phyloP scores from a whole-genome alignment of 768 basidiomycete genomes.

The Boletus vinaceobasis region DNA sequence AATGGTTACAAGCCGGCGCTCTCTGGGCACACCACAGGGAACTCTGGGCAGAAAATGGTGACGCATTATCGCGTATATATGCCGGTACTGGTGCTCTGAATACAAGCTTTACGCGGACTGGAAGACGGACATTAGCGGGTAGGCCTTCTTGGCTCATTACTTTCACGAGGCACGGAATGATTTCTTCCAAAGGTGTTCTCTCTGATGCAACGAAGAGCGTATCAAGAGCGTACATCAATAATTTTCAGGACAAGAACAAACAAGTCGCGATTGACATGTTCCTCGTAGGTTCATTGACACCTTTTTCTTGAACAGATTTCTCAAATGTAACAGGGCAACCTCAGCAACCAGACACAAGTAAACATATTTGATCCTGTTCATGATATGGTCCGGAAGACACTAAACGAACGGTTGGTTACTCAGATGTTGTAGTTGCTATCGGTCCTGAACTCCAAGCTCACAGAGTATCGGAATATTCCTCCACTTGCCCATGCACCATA shows the following conservation, averaged over 20 bases:
- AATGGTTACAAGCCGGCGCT: slow-evolving; percentile 64
- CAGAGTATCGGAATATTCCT: slow-evolving; percentile 83
- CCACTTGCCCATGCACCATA: slow-evolving; percentile 63
- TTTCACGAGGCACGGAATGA: background rate
- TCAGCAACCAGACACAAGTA: slow-evolving; percentile 82
- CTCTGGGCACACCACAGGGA: slow-evolving; percentile 90
- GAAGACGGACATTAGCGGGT: slow-evolving; percentile 91
- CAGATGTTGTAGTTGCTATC: background rate
- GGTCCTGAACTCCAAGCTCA: slow-evolving; percentile 2
- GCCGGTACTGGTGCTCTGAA: slow-evolving; percentile 93
- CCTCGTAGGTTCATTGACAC: slow-evolving; percentile 52
- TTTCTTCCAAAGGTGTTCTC: slow-evolving; percentile 58
- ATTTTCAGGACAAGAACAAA: slow-evolving; percentile 94
- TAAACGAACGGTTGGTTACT: slow-evolving; percentile 60
- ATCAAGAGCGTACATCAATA: slow-evolving; percentile 94
- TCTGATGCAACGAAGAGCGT: slow-evolving; percentile 97
- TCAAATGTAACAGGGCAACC: slow-evolving; percentile 71
- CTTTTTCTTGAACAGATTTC: background rate
- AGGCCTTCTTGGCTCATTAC: slow-evolving; percentile 8
- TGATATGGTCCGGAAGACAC: slow-evolving; percentile 71
- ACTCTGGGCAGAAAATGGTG: slow-evolving; percentile 96
- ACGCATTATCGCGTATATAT: slow-evolving; percentile 89
- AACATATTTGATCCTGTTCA: slow-evolving; percentile 93
- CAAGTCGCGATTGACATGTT: slow-evolving; percentile 95
- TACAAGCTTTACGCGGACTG: slow-evolving; percentile 92